These are phyloP conservation scores for Auriculariales sp. DNA, from an alignment of 768 basidiomycete genomes.

Conservation along the genomic window DNA sequence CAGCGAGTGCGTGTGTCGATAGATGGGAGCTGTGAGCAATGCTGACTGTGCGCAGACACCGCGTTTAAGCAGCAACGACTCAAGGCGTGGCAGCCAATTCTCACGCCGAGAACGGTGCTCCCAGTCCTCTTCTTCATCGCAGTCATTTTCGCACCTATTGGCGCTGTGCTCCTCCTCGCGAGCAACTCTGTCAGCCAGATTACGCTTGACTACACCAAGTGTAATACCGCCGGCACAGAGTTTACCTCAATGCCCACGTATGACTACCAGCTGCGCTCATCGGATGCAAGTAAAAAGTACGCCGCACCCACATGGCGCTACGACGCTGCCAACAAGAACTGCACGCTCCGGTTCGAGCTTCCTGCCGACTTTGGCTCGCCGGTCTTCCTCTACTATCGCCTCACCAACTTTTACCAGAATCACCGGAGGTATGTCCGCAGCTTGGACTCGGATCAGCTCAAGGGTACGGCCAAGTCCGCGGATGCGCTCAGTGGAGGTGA, in stretches of 20 bases:
- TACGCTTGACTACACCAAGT: constrained; percentile 88
- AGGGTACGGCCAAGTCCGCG: constrained; percentile 45
- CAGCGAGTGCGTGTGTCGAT: constrained; percentile 49
- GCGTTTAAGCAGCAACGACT: constrained; percentile 99
- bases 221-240: constrained; percentile 48
- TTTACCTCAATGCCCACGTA: constrained; percentile 41
- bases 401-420: constrained; percentile 96
- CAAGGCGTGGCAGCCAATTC: constrained; percentile 99
- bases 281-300: constrained; percentile 31
- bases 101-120: constrained; percentile 93
- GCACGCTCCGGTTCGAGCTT: constrained; percentile 69
- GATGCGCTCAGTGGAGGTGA: constrained; percentile 47
- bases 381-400: constrained; percentile 91
- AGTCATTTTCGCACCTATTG: constrained; percentile 90
- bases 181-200: constrained; percentile 76
- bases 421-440: constrained; percentile 96
- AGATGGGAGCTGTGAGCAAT: not conserved
- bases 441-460: constrained; percentile 69
- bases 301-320: constrained; percentile 63
- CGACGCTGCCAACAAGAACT: constrained; percentile 46
- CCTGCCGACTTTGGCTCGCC: constrained; percentile 59
- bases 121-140: constrained; percentile 94
- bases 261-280: constrained; percentile 50
- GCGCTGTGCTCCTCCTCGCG: constrained; percentile 90
- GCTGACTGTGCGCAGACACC: constrained; percentile 45